phyloP scores from a whole-genome alignment of 148 eudicot genomes.

The Cornus kousa region DNA sequence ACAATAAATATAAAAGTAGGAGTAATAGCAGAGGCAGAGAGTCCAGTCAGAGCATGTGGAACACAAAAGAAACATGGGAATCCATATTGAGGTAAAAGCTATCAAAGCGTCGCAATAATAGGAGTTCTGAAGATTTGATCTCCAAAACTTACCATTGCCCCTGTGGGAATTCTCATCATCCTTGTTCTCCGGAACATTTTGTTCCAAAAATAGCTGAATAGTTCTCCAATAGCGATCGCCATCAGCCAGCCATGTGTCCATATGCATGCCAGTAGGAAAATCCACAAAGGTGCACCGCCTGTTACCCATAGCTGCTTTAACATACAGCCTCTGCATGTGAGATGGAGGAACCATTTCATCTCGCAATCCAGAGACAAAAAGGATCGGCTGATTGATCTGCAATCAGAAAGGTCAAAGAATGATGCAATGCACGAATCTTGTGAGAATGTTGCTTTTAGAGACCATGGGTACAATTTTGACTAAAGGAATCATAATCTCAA shows the following conservation, averaged over 20 bases:
- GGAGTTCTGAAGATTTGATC: neutral
- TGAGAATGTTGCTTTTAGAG: neutral
- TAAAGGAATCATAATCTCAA: neutral
- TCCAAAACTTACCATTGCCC: slow-evolving; percentile 31
- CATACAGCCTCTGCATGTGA: slow-evolving; percentile 86
- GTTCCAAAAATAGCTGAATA: slow-evolving; percentile 49
- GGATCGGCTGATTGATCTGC: slow-evolving; percentile 86
- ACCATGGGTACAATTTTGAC: neutral
- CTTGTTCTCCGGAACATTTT: slow-evolving; percentile 36
- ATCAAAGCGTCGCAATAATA: neutral
- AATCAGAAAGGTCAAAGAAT: slow-evolving; percentile 5
- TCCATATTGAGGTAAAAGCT: too few relatives aligned
- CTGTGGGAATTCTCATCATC: slow-evolving; percentile 31
- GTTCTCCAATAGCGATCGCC: slow-evolving; percentile 88
- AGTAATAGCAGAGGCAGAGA: too few relatives aligned
- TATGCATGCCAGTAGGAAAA: slow-evolving; percentile 94
- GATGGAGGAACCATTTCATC: slow-evolving; percentile 95
- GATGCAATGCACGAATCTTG: neutral
- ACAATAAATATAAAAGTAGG: too few relatives aligned
- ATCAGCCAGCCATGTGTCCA: slow-evolving; percentile 97
- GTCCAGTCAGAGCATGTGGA: too few relatives aligned
- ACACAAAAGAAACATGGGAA: too few relatives aligned
- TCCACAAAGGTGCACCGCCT: slow-evolving; percentile 62
- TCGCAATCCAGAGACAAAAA: slow-evolving; percentile 83
- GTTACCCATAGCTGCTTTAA: slow-evolving; percentile 84